Percentiles rank a stretch among this genome's conserved stretches.
Conservation (phyloP, 2,329 filamentous ascomycete species). For the Trichophyton verrucosum region DNA sequence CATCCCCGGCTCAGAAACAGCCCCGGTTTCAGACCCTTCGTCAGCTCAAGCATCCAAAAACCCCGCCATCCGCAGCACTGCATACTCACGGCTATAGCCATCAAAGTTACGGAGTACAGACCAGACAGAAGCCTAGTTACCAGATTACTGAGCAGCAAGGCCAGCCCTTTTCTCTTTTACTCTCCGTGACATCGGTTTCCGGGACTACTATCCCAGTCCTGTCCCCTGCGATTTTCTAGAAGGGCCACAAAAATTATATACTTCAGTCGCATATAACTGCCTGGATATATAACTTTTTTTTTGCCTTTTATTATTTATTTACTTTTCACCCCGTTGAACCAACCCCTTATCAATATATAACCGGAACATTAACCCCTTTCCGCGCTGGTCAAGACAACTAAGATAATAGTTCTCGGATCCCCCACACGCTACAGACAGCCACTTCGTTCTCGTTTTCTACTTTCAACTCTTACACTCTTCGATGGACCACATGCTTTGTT, state of each 20-base stretch:
- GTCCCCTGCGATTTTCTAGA: neutral
- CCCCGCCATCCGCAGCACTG: neutral
- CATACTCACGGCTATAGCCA: neutral
- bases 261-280: constrained; percentile 1
- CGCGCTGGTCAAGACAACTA: neutral
- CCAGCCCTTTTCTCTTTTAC: neutral
- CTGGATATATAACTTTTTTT: neutral
- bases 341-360: neutral
- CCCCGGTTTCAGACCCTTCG: neutral
- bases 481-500: constrained; percentile 19
- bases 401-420: neutral
- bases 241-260: neutral
- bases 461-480: constrained; percentile 10
- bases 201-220: neutral
- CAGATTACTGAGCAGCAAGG: neutral
- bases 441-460: constrained; percentile 4
- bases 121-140: neutral
- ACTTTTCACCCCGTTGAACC: neutral
- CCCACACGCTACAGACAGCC: neutral
- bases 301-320: neutral
- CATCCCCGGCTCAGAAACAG: neutral
- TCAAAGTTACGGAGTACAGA: neutral
- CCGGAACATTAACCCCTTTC: constrained; percentile 3
- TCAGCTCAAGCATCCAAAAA: neutral
- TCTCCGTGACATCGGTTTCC: neutral